Evolutionary conservation across 352 stramenopile genomes (phyloP), one percentile per base, ranked within the genome.

Genomic region (Pythium chondricola): DNA sequence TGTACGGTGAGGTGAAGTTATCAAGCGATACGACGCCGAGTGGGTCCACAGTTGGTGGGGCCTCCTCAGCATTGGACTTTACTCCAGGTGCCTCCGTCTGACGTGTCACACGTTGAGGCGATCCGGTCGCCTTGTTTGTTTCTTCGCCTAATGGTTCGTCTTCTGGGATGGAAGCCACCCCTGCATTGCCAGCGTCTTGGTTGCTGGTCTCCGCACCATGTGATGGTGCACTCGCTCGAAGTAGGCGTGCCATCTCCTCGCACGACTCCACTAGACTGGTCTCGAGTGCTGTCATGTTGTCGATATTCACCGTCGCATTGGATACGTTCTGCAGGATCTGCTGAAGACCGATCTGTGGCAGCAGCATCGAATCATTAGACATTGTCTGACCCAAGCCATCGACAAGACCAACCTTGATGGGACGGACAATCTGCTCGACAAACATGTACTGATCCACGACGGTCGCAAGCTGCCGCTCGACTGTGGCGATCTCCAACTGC

Each of bases 391-490:
- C n/a, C n/a, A n/a, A n/a, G n/a, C n/a, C n/a, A n/a, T n/a, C n/a
- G n/a, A 57, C 31, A 7, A 38, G 13, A n/a, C 32, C 17, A 32
- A 88, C 80, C 65, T 93, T 90, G 37, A 93, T 73, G 0, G 76
- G 82, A 2, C 77, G 70, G 9, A 93, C 73, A 27, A 62, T 78
- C 50, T 89, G 74, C 29, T 93, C 77, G 2, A 90, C 78, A 52
- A 83, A 93, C 66, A 84, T 83, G 48, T 87, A 93, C 52, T 90
- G 73, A 22, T 93, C 78, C 16, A 88, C 63, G n/a, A 88, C 69
- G 0, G 74, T 88, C 10, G 71, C 65, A 24, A 93, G 57, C 6
- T 65, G 57, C 5, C 72, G 71, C 37, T 90, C 78, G 9, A 83
- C 56, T 17, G 44, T 74, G 4, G 67, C 83, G 26, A 86, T 70